Percentiles rank a stretch among this genome's conserved stretches.
These are phyloP conservation scores for Curvularia lunata DNA, from an alignment of 2,329 filamentous ascomycete species.

Conservation along the genomic window DNA sequence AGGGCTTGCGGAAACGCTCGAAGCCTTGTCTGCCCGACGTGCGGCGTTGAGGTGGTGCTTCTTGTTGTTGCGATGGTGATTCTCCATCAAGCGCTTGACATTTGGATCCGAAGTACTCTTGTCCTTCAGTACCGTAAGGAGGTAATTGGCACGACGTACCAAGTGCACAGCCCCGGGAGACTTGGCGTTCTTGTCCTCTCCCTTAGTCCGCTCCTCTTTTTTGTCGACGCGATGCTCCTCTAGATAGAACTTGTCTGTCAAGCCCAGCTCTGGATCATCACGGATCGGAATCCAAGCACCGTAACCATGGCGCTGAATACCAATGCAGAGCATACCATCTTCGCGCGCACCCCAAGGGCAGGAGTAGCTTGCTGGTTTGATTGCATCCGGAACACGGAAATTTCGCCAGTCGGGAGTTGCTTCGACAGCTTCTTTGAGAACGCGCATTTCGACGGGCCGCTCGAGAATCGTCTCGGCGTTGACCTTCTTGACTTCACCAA, in stretches of 20 bases:
- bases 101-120: slow-evolving; percentile 75
- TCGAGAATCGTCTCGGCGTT: slow-evolving; percentile 96
- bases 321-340: slow-evolving; percentile 95
- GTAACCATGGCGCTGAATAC: slow-evolving; percentile 91
- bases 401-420: slow-evolving; percentile 70
- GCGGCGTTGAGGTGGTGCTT: slow-evolving; percentile 66
- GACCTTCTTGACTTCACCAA: slow-evolving; percentile 88
- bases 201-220: slow-evolving; percentile 87
- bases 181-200: slow-evolving; percentile 73
- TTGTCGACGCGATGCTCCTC: slow-evolving; percentile 98
- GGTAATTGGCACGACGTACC: slow-evolving; percentile 91
- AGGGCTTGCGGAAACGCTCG: slow-evolving; percentile 73
- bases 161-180: slow-evolving; percentile 97
- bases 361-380: slow-evolving; percentile 88
- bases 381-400: slow-evolving; percentile 89
- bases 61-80: slow-evolving; percentile 94
- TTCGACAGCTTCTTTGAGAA: slow-evolving; percentile 77
- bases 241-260: slow-evolving; percentile 90
- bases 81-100: slow-evolving; percentile 82
- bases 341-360: slow-evolving; percentile 92
- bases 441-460: slow-evolving; percentile 83
- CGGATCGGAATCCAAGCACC: slow-evolving; percentile 95
- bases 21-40: slow-evolving; percentile 62
- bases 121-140: slow-evolving; percentile 92
- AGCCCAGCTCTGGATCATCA: slow-evolving; percentile 84